A percentile compares a stretch with the other conserved stretches of the same genome.
Evolutionary conservation across 495 filamentous ascomycete species (phyloP).

Genomic region (Aspergillus coremiiformis): DNA sequence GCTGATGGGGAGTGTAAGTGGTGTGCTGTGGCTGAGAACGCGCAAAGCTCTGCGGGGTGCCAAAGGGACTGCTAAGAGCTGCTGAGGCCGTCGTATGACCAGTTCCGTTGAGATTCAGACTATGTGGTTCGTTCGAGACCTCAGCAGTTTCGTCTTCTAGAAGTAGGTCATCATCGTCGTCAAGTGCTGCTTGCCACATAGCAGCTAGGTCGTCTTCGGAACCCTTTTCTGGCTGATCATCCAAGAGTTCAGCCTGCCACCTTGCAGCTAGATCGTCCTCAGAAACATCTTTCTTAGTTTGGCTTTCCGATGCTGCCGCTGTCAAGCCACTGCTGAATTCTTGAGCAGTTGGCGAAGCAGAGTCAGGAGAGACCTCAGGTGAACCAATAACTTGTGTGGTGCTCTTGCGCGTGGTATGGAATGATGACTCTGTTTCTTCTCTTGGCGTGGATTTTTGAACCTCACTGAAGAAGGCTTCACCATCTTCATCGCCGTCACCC

Average conservation of each 20-base stretch:
- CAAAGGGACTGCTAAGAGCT: conserved; percentile 28
- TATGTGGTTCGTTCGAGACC: conserved; percentile 17
- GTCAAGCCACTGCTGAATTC: conserved; percentile 26
- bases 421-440: conserved; percentile 6
- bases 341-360: conserved; percentile 27
- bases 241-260: conserved; percentile 22
- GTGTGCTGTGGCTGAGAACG: conserved; percentile 15
- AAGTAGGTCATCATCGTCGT: conserved; percentile 67
- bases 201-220: conserved; percentile 61
- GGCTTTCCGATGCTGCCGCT: conserved; percentile 19
- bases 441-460: conserved; percentile 8
- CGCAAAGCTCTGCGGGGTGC: conserved; percentile 20
- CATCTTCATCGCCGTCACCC: conserved; percentile 32
- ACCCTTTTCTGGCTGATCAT: conserved; percentile 15
- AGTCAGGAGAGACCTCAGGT: conserved; percentile 21
- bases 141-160: conserved; percentile 52
- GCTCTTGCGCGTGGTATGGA: conserved; percentile 36
- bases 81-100: conserved; percentile 1
- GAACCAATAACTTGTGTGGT: conserved; percentile 37
- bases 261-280: conserved; percentile 20
- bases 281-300: conserved; percentile 6
- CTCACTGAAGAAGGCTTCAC: conserved; percentile 31
- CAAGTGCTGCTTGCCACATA: conserved; percentile 77
- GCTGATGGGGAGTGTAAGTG: conserved; percentile 40
- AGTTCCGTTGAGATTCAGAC: conserved; percentile 13